phyloP scores from a whole-genome alignment of 2,329 filamentous ascomycete genomes.

The Ceratocystis ficicola region DNA sequence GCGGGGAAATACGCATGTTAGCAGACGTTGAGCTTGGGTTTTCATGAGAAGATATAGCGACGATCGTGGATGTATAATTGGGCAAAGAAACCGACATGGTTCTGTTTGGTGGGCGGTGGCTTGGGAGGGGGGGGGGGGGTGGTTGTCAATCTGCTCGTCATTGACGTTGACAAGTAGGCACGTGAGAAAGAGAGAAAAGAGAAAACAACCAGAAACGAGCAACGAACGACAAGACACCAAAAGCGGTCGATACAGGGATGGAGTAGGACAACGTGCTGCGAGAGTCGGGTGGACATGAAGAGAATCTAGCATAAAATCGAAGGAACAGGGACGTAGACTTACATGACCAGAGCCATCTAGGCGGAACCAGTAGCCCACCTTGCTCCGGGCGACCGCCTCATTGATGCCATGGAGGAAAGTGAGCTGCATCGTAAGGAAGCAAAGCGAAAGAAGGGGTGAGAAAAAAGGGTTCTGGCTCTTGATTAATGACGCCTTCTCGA shows the following conservation, averaged over 20 bases:
- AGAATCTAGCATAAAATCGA: not conserved
- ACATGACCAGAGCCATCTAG: constrained; percentile 75
- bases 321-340: constrained; percentile 31
- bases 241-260: not conserved
- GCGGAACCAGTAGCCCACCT: constrained; percentile 61
- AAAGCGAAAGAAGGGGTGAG: constrained; percentile 24
- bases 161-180: not conserved
- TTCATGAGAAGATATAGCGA: not conserved
- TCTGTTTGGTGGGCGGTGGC: not conserved
- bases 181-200: constrained; percentile 5
- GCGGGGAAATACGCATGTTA: not conserved
- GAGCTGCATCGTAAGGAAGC: constrained; percentile 43
- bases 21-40: not conserved
- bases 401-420: constrained; percentile 43
- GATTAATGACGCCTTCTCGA: not conserved
- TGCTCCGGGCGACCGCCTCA: constrained; percentile 48
- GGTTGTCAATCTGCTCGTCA: not conserved
- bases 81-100: not conserved
- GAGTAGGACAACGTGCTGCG: not conserved
- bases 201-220: not conserved
- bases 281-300: not conserved
- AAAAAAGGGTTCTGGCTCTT: not conserved
- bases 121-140: no score
- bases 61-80: not conserved
- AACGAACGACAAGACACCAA: not conserved